These are phyloP conservation scores for Theobroma cacao DNA, from an alignment of 345 rosid genomes.

Conservation along the genomic window DNA sequence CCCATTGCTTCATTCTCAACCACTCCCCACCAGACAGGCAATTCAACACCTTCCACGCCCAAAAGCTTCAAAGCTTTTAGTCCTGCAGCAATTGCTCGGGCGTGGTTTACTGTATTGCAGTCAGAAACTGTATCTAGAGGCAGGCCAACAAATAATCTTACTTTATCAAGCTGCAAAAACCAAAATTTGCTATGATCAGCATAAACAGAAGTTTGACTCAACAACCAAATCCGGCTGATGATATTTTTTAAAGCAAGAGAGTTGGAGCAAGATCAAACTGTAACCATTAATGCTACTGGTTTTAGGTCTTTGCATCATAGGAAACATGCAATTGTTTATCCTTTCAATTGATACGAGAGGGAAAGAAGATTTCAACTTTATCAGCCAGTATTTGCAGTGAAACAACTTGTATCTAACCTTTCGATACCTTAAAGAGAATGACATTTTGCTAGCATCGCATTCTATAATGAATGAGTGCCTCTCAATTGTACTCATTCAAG, in stretches of 20 bases:
- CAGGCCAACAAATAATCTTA: conserved; percentile 73
- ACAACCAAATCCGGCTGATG: neutral
- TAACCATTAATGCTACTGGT: no score
- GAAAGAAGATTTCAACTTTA: neutral
- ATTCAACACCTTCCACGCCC: conserved; percentile 88
- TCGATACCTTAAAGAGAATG: neutral
- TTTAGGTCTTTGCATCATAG: no score
- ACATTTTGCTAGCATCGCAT: neutral
- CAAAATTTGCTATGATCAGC: neutral
- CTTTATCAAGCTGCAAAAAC: conserved; percentile 47
- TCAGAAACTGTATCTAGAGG: conserved; percentile 78
- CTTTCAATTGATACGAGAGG: neutral
- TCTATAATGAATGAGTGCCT: neutral
- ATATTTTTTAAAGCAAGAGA: no score
- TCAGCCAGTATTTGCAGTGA: neutral
- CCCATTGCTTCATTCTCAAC: conserved; percentile 87
- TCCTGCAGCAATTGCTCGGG: conserved; percentile 74
- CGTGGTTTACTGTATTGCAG: conserved; percentile 56
- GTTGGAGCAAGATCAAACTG: no score
- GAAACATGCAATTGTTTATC: neutral
- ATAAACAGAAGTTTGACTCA: neutral
- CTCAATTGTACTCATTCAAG: neutral
- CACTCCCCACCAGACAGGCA: conserved; percentile 91
- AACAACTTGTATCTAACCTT: neutral
- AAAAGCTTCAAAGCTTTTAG: conserved; percentile 81